Base-by-base conservation (phyloP, 371 early-diverging fungal genomes). In the Cladochytrium tenue region DNA sequence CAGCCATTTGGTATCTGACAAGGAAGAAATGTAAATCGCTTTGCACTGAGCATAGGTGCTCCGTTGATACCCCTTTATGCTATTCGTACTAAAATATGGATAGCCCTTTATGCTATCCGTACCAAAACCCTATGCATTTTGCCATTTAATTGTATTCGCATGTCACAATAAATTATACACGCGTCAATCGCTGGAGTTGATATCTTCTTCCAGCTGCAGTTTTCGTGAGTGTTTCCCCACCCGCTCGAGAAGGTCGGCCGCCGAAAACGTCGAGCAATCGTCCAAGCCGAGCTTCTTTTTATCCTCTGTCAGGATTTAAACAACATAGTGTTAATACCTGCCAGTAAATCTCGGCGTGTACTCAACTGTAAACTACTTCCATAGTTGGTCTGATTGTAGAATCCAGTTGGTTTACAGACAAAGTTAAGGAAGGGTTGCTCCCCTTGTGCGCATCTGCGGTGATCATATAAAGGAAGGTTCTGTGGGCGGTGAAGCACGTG, bases 151-250 rank as follows among this genome's bases (percentile, higher is more conserved):
- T n/a, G n/a, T n/a, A n/a, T n/a, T n/a, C n/a, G n/a, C n/a, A n/a
- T n/a, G n/a, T n/a, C n/a, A n/a, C n/a, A n/a, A n/a, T n/a, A n/a
- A n/a, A n/a, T n/a, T n/a, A n/a, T n/a, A n/a, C n/a, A n/a, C n/a
- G n/a, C n/a, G n/a, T 43, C 20, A 43, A 13, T 43, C 43, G 20
- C 43, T 43, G 13, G 63, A 63, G 15, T 53, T 36, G 60, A 64
- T 64, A 35, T 69, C 70, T 51, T 64, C 70, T 51, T 69, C 65
- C 27, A 69, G 58, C 53, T 64, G 60, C n/a, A 69, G 61, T 32
- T 62, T 60, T 33, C 50, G 28, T 2, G 70, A 53, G 35, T 69
- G 64, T 57, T 69, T 69, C 32, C 43, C 32, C 23, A 69, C 57
- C 31, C 56, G 55, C 31, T 31, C 26, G 31, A 63, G 28, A 50